Conservation (phyloP, 805 yeast species). For the Hanseniaspora guilliermondii region DNA sequence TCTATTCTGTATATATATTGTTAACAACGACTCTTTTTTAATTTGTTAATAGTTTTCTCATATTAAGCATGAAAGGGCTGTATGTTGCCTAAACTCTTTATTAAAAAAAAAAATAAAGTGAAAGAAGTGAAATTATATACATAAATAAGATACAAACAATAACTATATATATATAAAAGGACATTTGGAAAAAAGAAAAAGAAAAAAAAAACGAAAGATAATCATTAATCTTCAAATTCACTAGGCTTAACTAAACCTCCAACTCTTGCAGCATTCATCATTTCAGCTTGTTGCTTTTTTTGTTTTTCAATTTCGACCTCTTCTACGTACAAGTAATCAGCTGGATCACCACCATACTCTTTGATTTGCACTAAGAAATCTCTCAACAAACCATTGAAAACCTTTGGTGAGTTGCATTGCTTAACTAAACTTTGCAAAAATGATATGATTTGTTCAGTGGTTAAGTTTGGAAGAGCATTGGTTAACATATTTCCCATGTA, state of each 20-base stretch:
- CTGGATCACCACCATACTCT: constrained; percentile 89
- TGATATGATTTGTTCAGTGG: constrained; percentile 65
- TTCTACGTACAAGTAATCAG: constrained; percentile 88
- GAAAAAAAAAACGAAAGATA: neutral
- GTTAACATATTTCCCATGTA: constrained; percentile 70
- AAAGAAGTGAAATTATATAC: neutral
- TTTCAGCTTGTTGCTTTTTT: constrained; percentile 56
- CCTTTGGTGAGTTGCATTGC: constrained; percentile 58
- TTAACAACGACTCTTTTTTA: neutral
- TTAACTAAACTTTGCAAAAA: constrained; percentile 67
- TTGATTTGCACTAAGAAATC: constrained; percentile 94
- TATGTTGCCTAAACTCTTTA: no score
- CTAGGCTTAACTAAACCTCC: constrained; percentile 93
- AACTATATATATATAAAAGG: neutral
- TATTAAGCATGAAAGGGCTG: no score
- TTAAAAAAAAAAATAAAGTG: neutral
- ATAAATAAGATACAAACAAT: neutral
- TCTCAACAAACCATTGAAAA: constrained; percentile 74
- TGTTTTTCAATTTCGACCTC: constrained; percentile 73
- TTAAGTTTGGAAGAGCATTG: constrained; percentile 86
- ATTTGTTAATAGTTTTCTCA: no score
- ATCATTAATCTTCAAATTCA: constrained; percentile 48
- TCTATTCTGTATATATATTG: neutral
- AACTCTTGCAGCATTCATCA: constrained; percentile 49
- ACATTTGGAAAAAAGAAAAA: neutral